A percentile compares a stretch with the other conserved stretches of the same genome.
Evolutionary conservation across 495 filamentous ascomycete genomes (phyloP).

Genomic region (Aspergillus bridgeri): DNA sequence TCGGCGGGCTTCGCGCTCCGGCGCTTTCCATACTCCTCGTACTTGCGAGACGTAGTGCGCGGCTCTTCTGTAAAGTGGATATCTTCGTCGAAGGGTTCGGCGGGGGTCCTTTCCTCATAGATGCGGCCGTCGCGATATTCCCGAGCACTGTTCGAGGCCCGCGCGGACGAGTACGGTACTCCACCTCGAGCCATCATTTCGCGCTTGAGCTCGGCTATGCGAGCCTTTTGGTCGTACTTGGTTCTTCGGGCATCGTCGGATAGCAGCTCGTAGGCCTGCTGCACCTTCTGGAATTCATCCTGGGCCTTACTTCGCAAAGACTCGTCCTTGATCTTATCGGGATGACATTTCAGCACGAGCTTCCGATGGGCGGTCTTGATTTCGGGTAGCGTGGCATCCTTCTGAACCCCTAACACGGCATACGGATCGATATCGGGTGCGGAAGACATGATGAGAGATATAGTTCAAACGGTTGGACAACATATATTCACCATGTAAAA

Average conservation of each 20-base stretch:
- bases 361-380: slow-evolving; percentile 86
- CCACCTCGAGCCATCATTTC: slow-evolving; percentile 44
- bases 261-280: slow-evolving; percentile 88
- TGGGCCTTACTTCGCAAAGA: slow-evolving; percentile 63
- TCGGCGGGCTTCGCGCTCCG: slow-evolving; percentile 30
- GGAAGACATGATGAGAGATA: slow-evolving; percentile 50
- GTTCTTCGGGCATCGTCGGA: slow-evolving; percentile 68
- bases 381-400: slow-evolving; percentile 65
- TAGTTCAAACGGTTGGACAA: slow-evolving; percentile 9
- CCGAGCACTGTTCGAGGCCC: slow-evolving; percentile 20
- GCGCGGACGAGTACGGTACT: slow-evolving; percentile 18
- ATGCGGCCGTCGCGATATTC: slow-evolving; percentile 45
- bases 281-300: slow-evolving; percentile 88
- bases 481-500: slow-evolving; percentile 11
- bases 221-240: slow-evolving; percentile 75
- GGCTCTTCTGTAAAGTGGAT: slow-evolving; percentile 36
- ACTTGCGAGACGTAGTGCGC: slow-evolving; percentile 38
- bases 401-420: slow-evolving; percentile 70
- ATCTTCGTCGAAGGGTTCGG: slow-evolving; percentile 40
- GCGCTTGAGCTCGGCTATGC: slow-evolving; percentile 56
- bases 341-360: slow-evolving; percentile 88
- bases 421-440: slow-evolving; percentile 78
- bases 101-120: slow-evolving; percentile 46
- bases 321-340: slow-evolving; percentile 87
- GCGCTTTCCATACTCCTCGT: slow-evolving; percentile 39